Evolutionary conservation across 2,329 filamentous ascomycete species (phyloP), one percentile per base, ranked within the genome.

Genomic region (Apiospora kogelbergensis): DNA sequence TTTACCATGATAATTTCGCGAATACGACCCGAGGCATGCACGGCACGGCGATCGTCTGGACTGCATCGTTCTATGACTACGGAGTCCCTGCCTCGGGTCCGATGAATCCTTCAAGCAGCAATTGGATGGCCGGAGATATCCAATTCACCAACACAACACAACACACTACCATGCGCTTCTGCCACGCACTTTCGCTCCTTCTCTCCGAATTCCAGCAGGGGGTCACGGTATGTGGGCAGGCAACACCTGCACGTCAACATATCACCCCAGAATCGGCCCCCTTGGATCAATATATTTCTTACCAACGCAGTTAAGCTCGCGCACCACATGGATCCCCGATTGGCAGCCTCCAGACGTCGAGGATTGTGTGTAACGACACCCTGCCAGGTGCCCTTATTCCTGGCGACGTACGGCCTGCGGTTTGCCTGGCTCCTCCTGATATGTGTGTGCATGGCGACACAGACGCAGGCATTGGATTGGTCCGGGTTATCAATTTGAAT

Each of bases 161-260:
- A n/a, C n/a, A n/a, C n/a, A 60, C 46, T 30, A 17, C 24, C 24
- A 53, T 53, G 46, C 13, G 17, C 13, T 17, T 53, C 46, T 30
- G 20, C 44, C 44, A 45, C 42, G 17, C 42, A 45, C 20, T n/a
- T 6, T 7, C 42, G 1, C 42, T 45, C 44, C 9, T 6, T 53
- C 24, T 53, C 46, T 30, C 46, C 46, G 17, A 30, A 53, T 30
- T 13, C 46, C 26, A 22, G 46, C 13, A 46, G n/a, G 45, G 26
- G 13, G 13, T 10, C 22, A 26, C 13, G 41, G 13, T 33, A 24
- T 10, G 48, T 26, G 6, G 3, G 22, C 22, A 24, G 45, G 45
- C 45, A 48, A 15, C 17, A 60, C 20, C 53, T 60, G 53, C 53
- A 60, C 53, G 53, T 60, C 53, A 60, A 60, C 53, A 60, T 37